Conservation (phyloP, 2,329 filamentous ascomycete species). For the Aspergillus alliaceus region DNA sequence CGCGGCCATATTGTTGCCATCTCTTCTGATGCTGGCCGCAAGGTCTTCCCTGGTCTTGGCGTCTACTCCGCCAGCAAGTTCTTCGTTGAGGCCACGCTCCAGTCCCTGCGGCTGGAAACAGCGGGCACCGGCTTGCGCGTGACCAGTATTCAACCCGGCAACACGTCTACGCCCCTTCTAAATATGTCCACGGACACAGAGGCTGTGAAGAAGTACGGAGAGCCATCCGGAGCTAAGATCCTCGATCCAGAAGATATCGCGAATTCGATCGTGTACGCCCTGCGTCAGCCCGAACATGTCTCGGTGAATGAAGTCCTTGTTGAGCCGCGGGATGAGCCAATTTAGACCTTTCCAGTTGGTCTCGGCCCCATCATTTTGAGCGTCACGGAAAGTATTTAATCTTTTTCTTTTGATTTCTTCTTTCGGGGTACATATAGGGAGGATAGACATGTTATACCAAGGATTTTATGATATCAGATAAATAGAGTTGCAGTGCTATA, state of each 20-base stretch:
- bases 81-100: constrained; percentile 81
- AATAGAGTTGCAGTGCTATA: neutral
- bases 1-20: constrained; percentile 75
- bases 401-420: neutral
- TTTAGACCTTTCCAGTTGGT: constrained; percentile 41
- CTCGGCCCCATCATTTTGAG: neutral
- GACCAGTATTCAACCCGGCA: constrained; percentile 74
- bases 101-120: constrained; percentile 72
- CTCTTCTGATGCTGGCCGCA: constrained; percentile 77
- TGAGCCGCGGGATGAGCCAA: constrained; percentile 74
- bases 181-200: constrained; percentile 74
- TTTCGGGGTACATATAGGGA: neutral
- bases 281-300: constrained; percentile 73
- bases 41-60: constrained; percentile 77
- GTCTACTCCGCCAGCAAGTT: constrained; percentile 84
- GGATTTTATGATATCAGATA: neutral
- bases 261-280: constrained; percentile 69
- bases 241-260: constrained; percentile 74
- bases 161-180: constrained; percentile 71
- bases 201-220: constrained; percentile 75
- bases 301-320: constrained; percentile 79
- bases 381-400: neutral
- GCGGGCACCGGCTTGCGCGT: constrained; percentile 71
- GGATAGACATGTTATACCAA: neutral
- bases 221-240: constrained; percentile 72